A percentile compares a stretch with the other conserved stretches of the same genome.
phyloP scores from a whole-genome alignment of 179 eudicot species.

The Silene coronaria region DNA sequence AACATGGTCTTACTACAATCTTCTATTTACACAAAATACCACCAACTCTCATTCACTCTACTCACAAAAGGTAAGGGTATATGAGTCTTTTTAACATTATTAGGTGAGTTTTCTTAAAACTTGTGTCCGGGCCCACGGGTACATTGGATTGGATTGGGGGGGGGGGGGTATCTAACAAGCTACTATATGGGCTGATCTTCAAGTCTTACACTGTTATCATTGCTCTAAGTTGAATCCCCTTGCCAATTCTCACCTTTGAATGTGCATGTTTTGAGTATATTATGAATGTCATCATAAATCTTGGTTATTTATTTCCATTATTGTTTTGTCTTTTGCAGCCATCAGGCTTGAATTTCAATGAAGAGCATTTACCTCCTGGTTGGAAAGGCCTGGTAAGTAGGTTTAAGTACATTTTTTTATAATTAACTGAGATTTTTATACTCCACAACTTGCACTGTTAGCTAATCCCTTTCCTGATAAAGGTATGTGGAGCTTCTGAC shows the following conservation, averaged over 20 bases:
- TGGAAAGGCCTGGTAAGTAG: constrained; percentile 82
- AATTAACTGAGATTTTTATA: neutral
- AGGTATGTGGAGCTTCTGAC: constrained; percentile 97
- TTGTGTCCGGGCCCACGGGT: too few relatives aligned
- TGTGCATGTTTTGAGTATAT: neutral
- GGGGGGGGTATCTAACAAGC: neutral
- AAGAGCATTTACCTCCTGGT: constrained; percentile 79
- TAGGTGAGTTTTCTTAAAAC: too few relatives aligned
- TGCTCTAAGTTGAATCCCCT: constrained; percentile 1
- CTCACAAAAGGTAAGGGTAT: too few relatives aligned
- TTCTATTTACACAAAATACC: too few relatives aligned
- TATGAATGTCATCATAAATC: neutral
- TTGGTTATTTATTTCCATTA: neutral
- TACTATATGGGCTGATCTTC: neutral
- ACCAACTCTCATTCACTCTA: too few relatives aligned
- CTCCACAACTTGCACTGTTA: neutral
- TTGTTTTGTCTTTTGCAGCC: constrained; percentile 53
- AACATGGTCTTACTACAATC: too few relatives aligned
- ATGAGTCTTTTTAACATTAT: too few relatives aligned
- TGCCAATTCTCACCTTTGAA: neutral
- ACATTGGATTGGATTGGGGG: too few relatives aligned
- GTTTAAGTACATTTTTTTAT: constrained; percentile 2
- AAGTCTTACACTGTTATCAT: neutral
- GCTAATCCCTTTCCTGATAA: neutral
- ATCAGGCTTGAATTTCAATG: constrained; percentile 82